These are phyloP conservation scores for Aspergillus texensis DNA, from an alignment of 2,329 filamentous ascomycete genomes.

Conservation along the genomic window DNA sequence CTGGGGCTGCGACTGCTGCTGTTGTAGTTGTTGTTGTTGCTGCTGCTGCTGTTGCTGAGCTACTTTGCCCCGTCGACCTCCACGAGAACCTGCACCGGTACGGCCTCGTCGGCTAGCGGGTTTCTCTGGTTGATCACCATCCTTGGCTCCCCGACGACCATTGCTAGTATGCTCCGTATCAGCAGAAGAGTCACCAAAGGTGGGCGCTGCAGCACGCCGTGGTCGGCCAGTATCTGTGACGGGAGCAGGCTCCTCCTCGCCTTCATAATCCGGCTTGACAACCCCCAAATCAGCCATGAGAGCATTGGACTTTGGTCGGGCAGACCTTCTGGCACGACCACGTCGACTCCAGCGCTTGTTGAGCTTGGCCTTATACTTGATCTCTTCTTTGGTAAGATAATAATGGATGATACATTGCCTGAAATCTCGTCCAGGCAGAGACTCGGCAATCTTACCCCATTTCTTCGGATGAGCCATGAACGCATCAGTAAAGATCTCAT, in stretches of 20 bases:
- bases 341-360: constrained; percentile 50
- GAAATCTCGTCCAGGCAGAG: constrained; percentile 49
- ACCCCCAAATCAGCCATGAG: constrained; percentile 51
- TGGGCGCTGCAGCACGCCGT: constrained; percentile 52
- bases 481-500: constrained; percentile 49
- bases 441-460: constrained; percentile 55
- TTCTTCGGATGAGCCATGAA: constrained; percentile 54
- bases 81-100: constrained; percentile 34
- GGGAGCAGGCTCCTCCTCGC: constrained; percentile 46
- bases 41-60: constrained; percentile 32
- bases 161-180: constrained; percentile 32
- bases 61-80: constrained; percentile 38
- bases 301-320: constrained; percentile 50
- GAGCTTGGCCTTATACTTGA: constrained; percentile 54
- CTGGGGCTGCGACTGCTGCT: constrained; percentile 23
- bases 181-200: constrained; percentile 46
- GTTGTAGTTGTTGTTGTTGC: constrained; percentile 20
- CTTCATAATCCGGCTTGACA: constrained; percentile 47
- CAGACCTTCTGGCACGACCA: constrained; percentile 40
- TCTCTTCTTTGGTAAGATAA: constrained; percentile 53
- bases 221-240: constrained; percentile 55
- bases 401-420: constrained; percentile 55
- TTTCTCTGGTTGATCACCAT: constrained; percentile 40
- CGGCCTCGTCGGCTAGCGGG: constrained; percentile 37
- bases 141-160: constrained; percentile 39